A percentile compares a stretch with the other conserved stretches of the same genome.
These are phyloP conservation scores for Aspergillus pseudoglaucus DNA, from an alignment of 2,329 filamentous ascomycete genomes.

Conservation along the genomic window DNA sequence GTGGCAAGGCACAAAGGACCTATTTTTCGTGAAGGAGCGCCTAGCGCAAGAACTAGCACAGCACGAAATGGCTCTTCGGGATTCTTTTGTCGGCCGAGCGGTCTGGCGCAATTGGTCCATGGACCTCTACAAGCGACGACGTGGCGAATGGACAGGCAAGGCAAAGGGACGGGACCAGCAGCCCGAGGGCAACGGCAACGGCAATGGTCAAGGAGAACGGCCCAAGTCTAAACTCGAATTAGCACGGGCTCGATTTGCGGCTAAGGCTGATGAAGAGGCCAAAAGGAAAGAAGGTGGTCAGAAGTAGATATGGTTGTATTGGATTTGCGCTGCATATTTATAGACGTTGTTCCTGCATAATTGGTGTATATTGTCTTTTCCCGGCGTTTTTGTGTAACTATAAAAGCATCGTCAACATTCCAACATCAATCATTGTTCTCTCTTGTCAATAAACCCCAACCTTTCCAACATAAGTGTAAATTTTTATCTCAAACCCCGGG, in stretches of 20 bases:
- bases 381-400: not conserved
- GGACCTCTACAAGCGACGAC: constrained; percentile 60
- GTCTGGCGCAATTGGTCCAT: constrained; percentile 71
- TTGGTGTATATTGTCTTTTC: not conserved
- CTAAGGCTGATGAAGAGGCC: constrained; percentile 24
- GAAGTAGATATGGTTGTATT: not conserved
- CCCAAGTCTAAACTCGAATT: constrained; percentile 50
- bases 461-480: not conserved
- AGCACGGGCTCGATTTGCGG: constrained; percentile 52
- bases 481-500: not conserved
- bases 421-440: not conserved
- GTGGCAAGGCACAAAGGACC: constrained; percentile 56
- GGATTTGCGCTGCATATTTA: not conserved
- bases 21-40: constrained; percentile 62
- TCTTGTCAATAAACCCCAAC: not conserved
- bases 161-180: constrained; percentile 46
- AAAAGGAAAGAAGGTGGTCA: constrained; percentile 3
- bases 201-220: constrained; percentile 18
- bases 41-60: constrained; percentile 58
- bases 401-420: not conserved
- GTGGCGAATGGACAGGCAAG: constrained; percentile 58
- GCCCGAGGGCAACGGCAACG: constrained; percentile 6
- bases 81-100: constrained; percentile 58
- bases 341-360: not conserved
- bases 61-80: constrained; percentile 55